phyloP scores from a whole-genome alignment of 1,284 basidiomycete species.

The Pholiota adiposa region DNA sequence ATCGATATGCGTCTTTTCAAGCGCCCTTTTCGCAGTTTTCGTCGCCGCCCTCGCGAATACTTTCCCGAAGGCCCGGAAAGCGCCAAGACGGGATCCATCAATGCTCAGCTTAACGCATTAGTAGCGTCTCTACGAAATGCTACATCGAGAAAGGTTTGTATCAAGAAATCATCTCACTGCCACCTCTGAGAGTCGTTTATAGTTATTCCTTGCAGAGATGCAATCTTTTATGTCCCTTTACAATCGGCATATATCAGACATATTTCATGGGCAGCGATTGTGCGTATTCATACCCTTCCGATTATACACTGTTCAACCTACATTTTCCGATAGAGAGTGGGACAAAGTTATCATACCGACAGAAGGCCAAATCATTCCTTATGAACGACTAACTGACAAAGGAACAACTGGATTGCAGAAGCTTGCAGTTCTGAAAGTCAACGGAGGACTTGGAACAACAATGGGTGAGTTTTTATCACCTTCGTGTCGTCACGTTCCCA shows the following conservation, averaged over 20 bases:
- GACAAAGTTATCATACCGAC: slow-evolving; percentile 89
- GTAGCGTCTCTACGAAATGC: slow-evolving; percentile 76
- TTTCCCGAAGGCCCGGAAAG: slow-evolving; percentile 15
- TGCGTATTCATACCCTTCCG: slow-evolving; percentile 42
- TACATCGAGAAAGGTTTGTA: slow-evolving; percentile 71
- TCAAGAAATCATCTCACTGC: neutral
- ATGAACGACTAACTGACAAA: slow-evolving; percentile 65
- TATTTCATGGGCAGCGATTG: slow-evolving; percentile 87
- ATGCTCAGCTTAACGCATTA: slow-evolving; percentile 44
- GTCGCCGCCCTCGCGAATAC: slow-evolving; percentile 29
- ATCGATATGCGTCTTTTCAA: slow-evolving; percentile 36
- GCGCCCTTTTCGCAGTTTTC: slow-evolving; percentile 30
- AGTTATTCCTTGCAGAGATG: slow-evolving; percentile 94
- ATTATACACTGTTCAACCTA: neutral
- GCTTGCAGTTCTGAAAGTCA: slow-evolving; percentile 94
- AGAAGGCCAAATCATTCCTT: slow-evolving; percentile 83
- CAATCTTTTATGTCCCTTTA: slow-evolving; percentile 93
- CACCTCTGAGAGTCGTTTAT: slow-evolving; percentile 11
- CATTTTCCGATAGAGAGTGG: slow-evolving; percentile 71
- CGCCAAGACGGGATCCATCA: slow-evolving; percentile 12
- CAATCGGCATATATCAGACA: slow-evolving; percentile 88
- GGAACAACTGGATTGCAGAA: slow-evolving; percentile 71
- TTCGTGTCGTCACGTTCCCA: neutral
- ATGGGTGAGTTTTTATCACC: slow-evolving; percentile 59
- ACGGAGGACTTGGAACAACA: slow-evolving; percentile 92